Percentiles rank a stretch among this genome's conserved stretches.
Conservation (phyloP, 2,329 filamentous ascomycete species). For the Sporothrix protearum region DNA sequence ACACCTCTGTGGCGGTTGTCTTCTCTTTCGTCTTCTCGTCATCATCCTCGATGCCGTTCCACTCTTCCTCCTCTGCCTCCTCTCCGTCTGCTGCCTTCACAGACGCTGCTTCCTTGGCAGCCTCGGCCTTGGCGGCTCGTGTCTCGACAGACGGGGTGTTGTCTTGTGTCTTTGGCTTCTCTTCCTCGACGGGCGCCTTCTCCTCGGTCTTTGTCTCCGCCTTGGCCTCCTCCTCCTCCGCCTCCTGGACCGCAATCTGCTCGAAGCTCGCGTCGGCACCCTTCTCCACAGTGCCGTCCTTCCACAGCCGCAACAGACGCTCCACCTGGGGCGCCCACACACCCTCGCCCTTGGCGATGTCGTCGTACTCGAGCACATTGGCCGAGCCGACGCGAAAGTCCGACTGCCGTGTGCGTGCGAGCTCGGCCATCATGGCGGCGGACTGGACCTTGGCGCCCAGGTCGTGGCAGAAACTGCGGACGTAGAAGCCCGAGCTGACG, state of each 20-base stretch:
- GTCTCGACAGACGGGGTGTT: neutral
- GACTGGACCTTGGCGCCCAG: slow-evolving; percentile 78
- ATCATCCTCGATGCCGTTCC: slow-evolving; percentile 13
- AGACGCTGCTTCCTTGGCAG: neutral
- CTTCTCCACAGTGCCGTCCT: slow-evolving; percentile 20
- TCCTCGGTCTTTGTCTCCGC: neutral
- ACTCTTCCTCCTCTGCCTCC: neutral
- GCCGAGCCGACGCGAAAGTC: slow-evolving; percentile 67
- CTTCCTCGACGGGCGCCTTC: neutral
- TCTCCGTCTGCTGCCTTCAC: neutral
- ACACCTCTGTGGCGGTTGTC: neutral
- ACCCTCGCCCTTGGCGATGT: slow-evolving; percentile 70
- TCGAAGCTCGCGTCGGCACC: slow-evolving; percentile 11
- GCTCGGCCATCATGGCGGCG: slow-evolving; percentile 78
- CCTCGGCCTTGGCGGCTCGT: neutral
- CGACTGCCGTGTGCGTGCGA: slow-evolving; percentile 76
- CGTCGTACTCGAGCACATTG: slow-evolving; percentile 75
- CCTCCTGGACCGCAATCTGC: neutral
- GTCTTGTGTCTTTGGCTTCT: neutral
- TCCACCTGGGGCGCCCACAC: slow-evolving; percentile 77
- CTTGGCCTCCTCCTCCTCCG: neutral
- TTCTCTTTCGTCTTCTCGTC: neutral
- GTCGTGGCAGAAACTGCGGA: slow-evolving; percentile 89
- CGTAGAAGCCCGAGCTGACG: slow-evolving; percentile 94
- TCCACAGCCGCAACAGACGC: slow-evolving; percentile 46